A percentile compares a stretch with the other conserved stretches of the same genome.
Conservation (phyloP, 495 filamentous ascomycete genomes). For the Elasticomyces elasticus region DNA sequence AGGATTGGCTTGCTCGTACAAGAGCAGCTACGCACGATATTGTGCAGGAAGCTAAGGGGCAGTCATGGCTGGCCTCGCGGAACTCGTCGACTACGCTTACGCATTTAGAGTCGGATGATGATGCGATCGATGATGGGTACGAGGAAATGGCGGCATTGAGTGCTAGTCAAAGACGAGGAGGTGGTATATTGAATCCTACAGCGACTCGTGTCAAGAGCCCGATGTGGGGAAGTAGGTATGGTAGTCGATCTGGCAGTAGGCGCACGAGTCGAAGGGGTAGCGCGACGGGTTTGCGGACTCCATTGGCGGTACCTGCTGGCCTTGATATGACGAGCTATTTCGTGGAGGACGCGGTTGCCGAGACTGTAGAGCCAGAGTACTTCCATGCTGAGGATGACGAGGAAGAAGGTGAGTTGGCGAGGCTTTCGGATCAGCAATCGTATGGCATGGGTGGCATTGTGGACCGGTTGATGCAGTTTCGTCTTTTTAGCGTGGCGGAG, state of each 20-base stretch:
- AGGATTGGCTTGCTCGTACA: constrained; percentile 33
- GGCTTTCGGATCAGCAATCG: constrained; percentile 47
- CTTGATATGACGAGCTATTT: constrained; percentile 3
- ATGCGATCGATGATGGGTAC: constrained; percentile 20
- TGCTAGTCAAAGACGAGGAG: background rate
- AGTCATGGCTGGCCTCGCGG: constrained; percentile 31
- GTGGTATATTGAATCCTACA: constrained; percentile 15
- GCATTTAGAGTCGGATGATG: constrained; percentile 18
- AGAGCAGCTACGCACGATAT: constrained; percentile 28
- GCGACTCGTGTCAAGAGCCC: constrained; percentile 3
- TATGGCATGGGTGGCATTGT: constrained; percentile 68
- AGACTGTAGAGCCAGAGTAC: constrained; percentile 46
- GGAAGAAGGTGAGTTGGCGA: constrained; percentile 36
- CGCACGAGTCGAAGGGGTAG: constrained; percentile 26
- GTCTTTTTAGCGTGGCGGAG: constrained; percentile 65
- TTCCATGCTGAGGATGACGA: constrained; percentile 39
- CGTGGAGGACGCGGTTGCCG: background rate
- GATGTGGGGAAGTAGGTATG: constrained; percentile 23
- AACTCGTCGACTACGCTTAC: constrained; percentile 28
- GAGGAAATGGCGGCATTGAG: constrained; percentile 16
- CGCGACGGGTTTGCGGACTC: constrained; percentile 18
- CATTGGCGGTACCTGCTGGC: constrained; percentile 8
- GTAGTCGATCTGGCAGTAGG: constrained; percentile 26
- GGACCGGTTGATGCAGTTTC: constrained; percentile 64
- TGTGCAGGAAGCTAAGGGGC: constrained; percentile 32